Conservation (phyloP, 208 protist genomes). For the Borovskyia barvae region DNA sequence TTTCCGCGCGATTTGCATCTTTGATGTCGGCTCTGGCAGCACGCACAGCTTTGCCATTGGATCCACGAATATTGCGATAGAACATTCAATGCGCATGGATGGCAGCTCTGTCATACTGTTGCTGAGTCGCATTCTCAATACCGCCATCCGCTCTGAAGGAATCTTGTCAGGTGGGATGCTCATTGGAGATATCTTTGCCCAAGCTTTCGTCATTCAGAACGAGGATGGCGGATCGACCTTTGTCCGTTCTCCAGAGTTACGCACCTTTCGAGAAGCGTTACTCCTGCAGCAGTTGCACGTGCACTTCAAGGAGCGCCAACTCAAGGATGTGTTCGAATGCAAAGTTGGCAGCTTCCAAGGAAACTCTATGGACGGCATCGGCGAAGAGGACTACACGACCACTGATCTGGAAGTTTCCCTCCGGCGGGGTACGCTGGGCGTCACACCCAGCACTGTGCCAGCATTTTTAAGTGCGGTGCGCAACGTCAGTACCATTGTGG, state of each 20-base stretch:
- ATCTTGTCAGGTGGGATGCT: constrained; percentile 67
- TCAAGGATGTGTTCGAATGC: constrained; percentile 85
- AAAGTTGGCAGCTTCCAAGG: constrained; percentile 33
- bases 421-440: constrained; percentile 42
- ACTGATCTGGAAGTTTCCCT: constrained; percentile 48
- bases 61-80: constrained; percentile 27
- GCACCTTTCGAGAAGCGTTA: constrained; percentile 60
- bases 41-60: constrained; percentile 60
- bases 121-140: constrained; percentile 26
- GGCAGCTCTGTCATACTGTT: constrained; percentile 29
- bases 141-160: constrained; percentile 70
- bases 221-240: constrained; percentile 25
- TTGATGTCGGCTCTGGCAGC: constrained; percentile 79
- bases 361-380: constrained; percentile 75
- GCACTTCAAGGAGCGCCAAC: constrained; percentile 85
- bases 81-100: constrained; percentile 18
- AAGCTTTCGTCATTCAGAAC: constrained; percentile 69
- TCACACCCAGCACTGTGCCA: constrained; percentile 78
- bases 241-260: constrained; percentile 51
- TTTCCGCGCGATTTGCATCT: constrained; percentile 38
- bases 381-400: constrained; percentile 50
- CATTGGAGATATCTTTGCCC: constrained; percentile 41
- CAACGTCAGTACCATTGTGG: constrained; percentile 51
- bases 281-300: constrained; percentile 54
- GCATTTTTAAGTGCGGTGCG: constrained; percentile 57